phyloP scores from a whole-genome alignment of 495 filamentous ascomycete species.

The Penicillium paradoxum region DNA sequence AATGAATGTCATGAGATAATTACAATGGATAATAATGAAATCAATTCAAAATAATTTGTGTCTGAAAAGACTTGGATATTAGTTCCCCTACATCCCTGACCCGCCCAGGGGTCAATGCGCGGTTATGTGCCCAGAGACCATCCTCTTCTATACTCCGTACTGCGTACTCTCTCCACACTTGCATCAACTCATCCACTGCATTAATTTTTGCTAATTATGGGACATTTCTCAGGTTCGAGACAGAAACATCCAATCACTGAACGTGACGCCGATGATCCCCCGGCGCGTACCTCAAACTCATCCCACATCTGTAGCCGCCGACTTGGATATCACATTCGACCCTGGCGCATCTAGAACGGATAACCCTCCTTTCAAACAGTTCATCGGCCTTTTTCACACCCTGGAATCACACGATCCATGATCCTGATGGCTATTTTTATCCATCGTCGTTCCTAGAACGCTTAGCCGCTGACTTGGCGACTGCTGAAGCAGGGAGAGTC shows the following conservation, averaged over 20 bases:
- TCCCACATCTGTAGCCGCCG: conserved; percentile 25
- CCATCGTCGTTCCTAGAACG: neutral
- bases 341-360: conserved; percentile 2
- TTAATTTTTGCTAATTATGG: conserved; percentile 25
- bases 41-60: neutral
- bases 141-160: conserved; percentile 2
- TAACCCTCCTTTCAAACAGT: neutral
- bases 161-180: conserved; percentile 2
- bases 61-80: neutral
- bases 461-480: conserved; percentile 23
- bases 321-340: conserved; percentile 19
- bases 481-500: conserved; percentile 13
- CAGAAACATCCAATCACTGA: neutral
- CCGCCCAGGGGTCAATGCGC: conserved; percentile 4
- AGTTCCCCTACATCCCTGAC: neutral
- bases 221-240: conserved; percentile 8
- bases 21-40: conserved; percentile 7
- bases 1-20: conserved; percentile 27
- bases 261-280: conserved; percentile 14
- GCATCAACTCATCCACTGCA: conserved; percentile 5
- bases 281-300: conserved; percentile 27
- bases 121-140: neutral
- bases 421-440: conserved; percentile 23
- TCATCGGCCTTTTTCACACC: conserved; percentile 3
- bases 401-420: conserved; percentile 13